Base-by-base conservation (phyloP, 2,329 filamentous ascomycete species). In the Verticillium zaregamsianum region DNA sequence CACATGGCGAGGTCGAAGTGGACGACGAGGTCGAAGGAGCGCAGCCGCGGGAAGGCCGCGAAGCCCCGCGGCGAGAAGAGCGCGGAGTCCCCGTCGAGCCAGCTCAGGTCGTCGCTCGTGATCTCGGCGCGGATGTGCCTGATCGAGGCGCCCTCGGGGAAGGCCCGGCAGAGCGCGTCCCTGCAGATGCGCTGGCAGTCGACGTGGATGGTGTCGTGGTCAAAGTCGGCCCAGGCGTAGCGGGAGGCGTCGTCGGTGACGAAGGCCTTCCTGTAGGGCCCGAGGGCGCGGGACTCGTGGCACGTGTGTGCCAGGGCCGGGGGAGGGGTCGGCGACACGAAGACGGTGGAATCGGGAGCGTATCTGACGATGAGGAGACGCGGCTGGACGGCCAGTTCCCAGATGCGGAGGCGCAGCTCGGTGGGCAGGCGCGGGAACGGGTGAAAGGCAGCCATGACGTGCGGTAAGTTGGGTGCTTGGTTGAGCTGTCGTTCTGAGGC, bases 261-360 rank as follows among this genome's bases (percentile, higher is more conserved):
- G 45, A 49, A 49, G n/a, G 45, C 45, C 23, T 49, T 49, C 20
- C n/a, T 11, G 45, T 49, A 49, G n/a, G 45, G 45, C 3, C 45
- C 45, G 4, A 23, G 9, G 45, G 7, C 14, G n/a, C 45, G n/a
- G 9, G 45, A 23, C 45, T 49, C 45, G 45, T n/a, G n/a, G 8
- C 45, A 49, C 11, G 20, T 9, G 8, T 49, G 45, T 23, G 9
- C 5, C 2, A 49, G 6, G 6, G 45, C 54, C 11, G 39, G 37
- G n/a, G 59, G 54, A 31, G 17, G 54, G 35, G 8, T 37, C 23
- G 37, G 31, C 32, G 37, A 61, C 17, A 45, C 39, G 25, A 59
- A 45, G 28, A 59, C 59, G 35, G 28, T 58, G 20, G 60, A 59
- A 33, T 39, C 60, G 35, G 57, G 56, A 11, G 60, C 62, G 59